These are phyloP conservation scores for Aurifilum marmelostoma DNA, from an alignment of 2,329 filamentous ascomycete species.

Conservation along the genomic window DNA sequence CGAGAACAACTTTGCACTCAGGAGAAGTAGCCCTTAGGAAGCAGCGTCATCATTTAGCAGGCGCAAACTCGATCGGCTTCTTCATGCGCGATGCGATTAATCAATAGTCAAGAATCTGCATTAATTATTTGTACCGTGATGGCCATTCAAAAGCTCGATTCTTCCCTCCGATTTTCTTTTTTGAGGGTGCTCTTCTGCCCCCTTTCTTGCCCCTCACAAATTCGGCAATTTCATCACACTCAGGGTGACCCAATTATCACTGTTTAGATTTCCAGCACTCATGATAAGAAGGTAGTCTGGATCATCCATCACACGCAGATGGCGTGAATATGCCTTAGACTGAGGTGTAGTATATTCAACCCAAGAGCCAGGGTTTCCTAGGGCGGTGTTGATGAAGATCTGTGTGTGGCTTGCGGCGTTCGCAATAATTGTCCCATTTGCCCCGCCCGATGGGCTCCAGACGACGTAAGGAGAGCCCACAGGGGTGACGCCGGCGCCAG, in stretches of 20 bases:
- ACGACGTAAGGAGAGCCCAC: conserved; percentile 47
- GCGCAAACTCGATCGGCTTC: too few species aligned
- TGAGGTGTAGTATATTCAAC: conserved; percentile 41
- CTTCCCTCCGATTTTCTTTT: too few species aligned
- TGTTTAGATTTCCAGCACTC: conserved; percentile 47
- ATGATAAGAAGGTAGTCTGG: conserved; percentile 46
- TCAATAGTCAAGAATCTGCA: too few species aligned
- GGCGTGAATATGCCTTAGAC: conserved; percentile 42
- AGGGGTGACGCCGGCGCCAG: conserved; percentile 38
- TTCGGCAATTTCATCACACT: conserved; percentile 37
- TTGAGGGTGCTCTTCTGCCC: too few species aligned
- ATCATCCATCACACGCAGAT: conserved; percentile 41
- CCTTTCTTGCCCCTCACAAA: too few species aligned
- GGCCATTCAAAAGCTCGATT: too few species aligned
- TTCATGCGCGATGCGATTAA: too few species aligned
- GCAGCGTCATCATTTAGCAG: too few species aligned
- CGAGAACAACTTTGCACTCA: neutral
- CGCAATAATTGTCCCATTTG: conserved; percentile 49
- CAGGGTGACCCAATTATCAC: conserved; percentile 46
- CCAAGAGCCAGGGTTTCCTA: conserved; percentile 44
- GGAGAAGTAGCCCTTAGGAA: too few species aligned
- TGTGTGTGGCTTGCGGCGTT: conserved; percentile 42
- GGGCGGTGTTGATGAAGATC: conserved; percentile 47
- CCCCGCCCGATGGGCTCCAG: conserved; percentile 47
- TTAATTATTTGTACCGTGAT: too few species aligned